phyloP scores from a whole-genome alignment of 805 yeast species.

The Candida lessepsii region DNA sequence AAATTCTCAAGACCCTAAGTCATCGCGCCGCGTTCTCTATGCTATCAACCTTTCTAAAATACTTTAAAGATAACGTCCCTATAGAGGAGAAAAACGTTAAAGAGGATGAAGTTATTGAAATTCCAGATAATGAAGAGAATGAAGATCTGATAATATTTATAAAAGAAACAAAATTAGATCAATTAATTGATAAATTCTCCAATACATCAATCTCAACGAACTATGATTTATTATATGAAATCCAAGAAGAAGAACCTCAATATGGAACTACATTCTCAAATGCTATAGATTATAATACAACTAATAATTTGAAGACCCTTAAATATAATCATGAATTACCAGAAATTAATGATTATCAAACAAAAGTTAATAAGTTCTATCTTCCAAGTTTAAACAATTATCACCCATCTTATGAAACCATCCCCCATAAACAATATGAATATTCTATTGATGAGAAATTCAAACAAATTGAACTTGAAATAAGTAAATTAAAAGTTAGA shows the following conservation, averaged over 20 bases:
- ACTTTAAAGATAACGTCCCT: not conserved
- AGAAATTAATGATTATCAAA: slow-evolving; percentile 11
- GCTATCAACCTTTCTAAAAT: not conserved
- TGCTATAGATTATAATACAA: slow-evolving; percentile 12
- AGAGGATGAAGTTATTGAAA: not conserved
- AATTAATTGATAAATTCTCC: slow-evolving; percentile 3
- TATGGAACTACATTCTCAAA: slow-evolving; percentile 16
- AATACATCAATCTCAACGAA: slow-evolving; percentile 2
- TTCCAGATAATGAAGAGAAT: not conserved
- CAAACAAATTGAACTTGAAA: slow-evolving; percentile 16
- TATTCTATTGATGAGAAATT: slow-evolving; percentile 15
- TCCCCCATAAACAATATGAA: slow-evolving; percentile 1
- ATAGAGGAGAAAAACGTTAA: not conserved
- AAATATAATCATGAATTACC: slow-evolving; percentile 13
- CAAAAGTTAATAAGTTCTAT: slow-evolving; percentile 14
- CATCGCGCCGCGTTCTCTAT: too few relatives aligned
- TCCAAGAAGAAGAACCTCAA: slow-evolving; percentile 7
- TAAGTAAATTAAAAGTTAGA: slow-evolving; percentile 12
- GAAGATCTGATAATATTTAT: slow-evolving; percentile 3
- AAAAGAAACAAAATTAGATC: slow-evolving; percentile 5
- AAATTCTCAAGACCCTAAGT: too few relatives aligned
- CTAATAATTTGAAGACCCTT: slow-evolving; percentile 9
- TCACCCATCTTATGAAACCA: not conserved
- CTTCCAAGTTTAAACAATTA: slow-evolving; percentile 12
- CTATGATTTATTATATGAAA: not conserved